A percentile compares a stretch with the other conserved stretches of the same genome.
phyloP scores from a whole-genome alignment of 2,329 filamentous ascomycete species.

The Xylaria sp. region DNA sequence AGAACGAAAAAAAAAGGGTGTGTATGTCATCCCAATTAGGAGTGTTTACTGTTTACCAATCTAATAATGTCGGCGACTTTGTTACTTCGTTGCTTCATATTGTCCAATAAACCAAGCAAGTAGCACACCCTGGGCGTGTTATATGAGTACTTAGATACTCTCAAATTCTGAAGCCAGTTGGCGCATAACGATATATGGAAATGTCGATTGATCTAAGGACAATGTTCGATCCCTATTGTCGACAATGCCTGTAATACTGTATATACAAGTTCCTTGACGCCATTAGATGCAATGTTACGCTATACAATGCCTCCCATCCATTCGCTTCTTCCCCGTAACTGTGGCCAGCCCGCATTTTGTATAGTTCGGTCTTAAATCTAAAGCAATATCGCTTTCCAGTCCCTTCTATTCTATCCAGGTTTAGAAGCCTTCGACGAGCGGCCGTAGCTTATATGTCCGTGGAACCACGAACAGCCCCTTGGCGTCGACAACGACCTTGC shows the following conservation, averaged over 20 bases:
- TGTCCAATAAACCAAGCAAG: background rate
- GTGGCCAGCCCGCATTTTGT: slow-evolving; percentile 15
- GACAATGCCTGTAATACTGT: background rate
- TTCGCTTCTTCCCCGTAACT: background rate
- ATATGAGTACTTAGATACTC: background rate
- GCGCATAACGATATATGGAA: background rate
- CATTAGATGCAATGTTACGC: slow-evolving; percentile 11
- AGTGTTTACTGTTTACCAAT: background rate
- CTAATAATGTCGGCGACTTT: background rate
- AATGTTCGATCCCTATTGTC: background rate
- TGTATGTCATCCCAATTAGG: background rate
- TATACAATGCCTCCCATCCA: background rate
- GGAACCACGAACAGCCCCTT: slow-evolving; percentile 69
- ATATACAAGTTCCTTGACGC: slow-evolving; percentile 15
- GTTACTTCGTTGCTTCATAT: background rate
- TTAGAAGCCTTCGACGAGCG: slow-evolving; percentile 54
- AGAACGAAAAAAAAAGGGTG: slow-evolving; percentile 6
- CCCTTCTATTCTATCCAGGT: background rate
- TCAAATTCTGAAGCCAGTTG: background rate
- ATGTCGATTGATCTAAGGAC: background rate
- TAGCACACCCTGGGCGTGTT: background rate
- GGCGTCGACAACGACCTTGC: slow-evolving; percentile 67
- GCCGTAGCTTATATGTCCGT: slow-evolving; percentile 56
- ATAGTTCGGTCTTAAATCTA: background rate
- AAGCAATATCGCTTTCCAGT: background rate